phyloP scores from a whole-genome alignment of 176 grass and related monocot genomes.

The Oryza rufipogon region DNA sequence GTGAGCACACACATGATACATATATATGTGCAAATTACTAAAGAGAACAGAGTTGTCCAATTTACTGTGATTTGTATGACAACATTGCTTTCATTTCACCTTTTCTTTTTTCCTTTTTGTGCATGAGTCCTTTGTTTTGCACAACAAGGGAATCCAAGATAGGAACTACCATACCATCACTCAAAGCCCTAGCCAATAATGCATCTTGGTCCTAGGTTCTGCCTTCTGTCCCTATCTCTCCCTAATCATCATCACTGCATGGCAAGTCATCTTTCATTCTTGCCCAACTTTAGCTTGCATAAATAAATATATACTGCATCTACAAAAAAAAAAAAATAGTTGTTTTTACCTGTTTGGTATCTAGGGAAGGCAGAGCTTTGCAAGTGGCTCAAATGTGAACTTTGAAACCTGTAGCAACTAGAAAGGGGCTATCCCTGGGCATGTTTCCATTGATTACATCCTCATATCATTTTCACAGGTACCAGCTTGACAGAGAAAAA shows the following conservation, averaged over 20 bases:
- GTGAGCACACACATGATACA: background rate
- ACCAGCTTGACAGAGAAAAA: slow-evolving; percentile 24
- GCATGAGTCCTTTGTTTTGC: slow-evolving; percentile 38
- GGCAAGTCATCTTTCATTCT: slow-evolving; percentile 36
- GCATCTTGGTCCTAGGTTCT: slow-evolving; percentile 42
- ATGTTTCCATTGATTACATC: slow-evolving; percentile 12
- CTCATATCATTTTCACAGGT: slow-evolving; percentile 39
- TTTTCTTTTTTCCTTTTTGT: slow-evolving; percentile 18
- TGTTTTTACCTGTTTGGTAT: slow-evolving; percentile 29
- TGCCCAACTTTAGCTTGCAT: slow-evolving; percentile 42
- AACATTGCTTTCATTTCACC: slow-evolving; percentile 1
- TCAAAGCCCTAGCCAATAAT: slow-evolving; percentile 36
- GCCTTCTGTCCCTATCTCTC: slow-evolving; percentile 29
- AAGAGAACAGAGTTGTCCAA: background rate
- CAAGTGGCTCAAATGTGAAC: slow-evolving; percentile 52
- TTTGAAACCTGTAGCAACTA: slow-evolving; percentile 17
- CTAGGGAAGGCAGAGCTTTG: slow-evolving; percentile 38
- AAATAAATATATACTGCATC: slow-evolving; percentile 26
- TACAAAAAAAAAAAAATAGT: slow-evolving; percentile 3
- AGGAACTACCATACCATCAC: slow-evolving; percentile 22
- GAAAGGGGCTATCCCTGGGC: slow-evolving; percentile 20
- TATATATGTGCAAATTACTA: background rate
- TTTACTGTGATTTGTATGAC: background rate
- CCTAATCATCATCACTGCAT: slow-evolving; percentile 13
- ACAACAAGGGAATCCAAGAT: slow-evolving; percentile 48